phyloP scores from a whole-genome alignment of 2,329 filamentous ascomycete species.

The Aspergillus pseudonomiae region DNA sequence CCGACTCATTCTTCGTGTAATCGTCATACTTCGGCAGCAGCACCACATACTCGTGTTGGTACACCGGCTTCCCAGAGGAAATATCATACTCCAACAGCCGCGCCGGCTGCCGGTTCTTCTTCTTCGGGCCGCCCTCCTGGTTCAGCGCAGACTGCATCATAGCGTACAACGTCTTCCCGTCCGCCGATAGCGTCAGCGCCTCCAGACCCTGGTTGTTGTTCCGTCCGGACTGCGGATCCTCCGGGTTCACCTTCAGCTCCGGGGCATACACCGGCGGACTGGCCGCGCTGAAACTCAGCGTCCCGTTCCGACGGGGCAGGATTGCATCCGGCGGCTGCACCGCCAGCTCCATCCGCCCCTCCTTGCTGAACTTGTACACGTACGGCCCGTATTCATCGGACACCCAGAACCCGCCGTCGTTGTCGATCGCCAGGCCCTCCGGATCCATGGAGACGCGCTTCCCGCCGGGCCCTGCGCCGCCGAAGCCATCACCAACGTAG shows the following conservation, averaged over 20 bases:
- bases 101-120: slow-evolving; percentile 58
- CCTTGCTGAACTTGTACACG: slow-evolving; percentile 64
- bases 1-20: slow-evolving; percentile 52
- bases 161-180: slow-evolving; percentile 66
- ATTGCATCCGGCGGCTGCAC: slow-evolving; percentile 67
- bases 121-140: slow-evolving; percentile 63
- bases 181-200: slow-evolving; percentile 64
- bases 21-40: slow-evolving; percentile 63
- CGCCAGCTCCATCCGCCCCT: slow-evolving; percentile 63
- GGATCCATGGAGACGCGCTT: slow-evolving; percentile 64
- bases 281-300: slow-evolving; percentile 64
- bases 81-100: slow-evolving; percentile 69
- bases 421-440: slow-evolving; percentile 66
- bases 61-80: slow-evolving; percentile 46
- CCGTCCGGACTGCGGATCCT: slow-evolving; percentile 63
- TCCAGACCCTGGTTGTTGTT: slow-evolving; percentile 78
- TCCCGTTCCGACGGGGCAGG: slow-evolving; percentile 65
- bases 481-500: slow-evolving; percentile 70
- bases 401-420: slow-evolving; percentile 67
- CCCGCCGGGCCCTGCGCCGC: slow-evolving; percentile 61
- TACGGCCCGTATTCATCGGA: slow-evolving; percentile 73
- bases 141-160: slow-evolving; percentile 68
- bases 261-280: slow-evolving; percentile 64
- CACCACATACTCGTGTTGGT: slow-evolving; percentile 67
- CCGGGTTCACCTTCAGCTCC: slow-evolving; percentile 53